A percentile compares a stretch with the other conserved stretches of the same genome.
Evolutionary conservation across 768 basidiomycete genomes (phyloP).

Genomic region (Leccinum longicurvipes): DNA sequence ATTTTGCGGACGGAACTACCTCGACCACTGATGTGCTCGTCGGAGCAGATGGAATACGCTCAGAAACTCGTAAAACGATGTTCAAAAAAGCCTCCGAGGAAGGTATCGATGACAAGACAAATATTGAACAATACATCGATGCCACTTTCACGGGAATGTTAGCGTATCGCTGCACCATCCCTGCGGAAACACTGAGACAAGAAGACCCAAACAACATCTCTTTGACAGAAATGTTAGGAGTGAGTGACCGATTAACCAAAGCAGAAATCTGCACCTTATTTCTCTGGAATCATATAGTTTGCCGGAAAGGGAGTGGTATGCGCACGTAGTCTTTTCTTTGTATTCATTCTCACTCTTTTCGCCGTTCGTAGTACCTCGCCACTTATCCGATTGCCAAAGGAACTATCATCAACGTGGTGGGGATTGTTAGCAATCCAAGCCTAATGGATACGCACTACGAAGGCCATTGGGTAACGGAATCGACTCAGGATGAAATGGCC

Average conservation of each 20-base stretch:
- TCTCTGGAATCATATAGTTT: slow-evolving; percentile 7
- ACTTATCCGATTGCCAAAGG: slow-evolving; percentile 40
- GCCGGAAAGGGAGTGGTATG: slow-evolving; percentile 9
- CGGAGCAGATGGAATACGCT: slow-evolving; percentile 45
- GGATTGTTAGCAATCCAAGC: slow-evolving; percentile 27
- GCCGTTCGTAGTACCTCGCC: slow-evolving; percentile 34
- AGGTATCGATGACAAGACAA: neutral
- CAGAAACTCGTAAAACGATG: slow-evolving; percentile 23
- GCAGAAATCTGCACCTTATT: slow-evolving; percentile 6
- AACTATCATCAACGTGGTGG: slow-evolving; percentile 35
- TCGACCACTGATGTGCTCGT: slow-evolving; percentile 40
- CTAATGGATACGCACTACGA: slow-evolving; percentile 31
- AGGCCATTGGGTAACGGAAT: slow-evolving; percentile 31
- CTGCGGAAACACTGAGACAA: slow-evolving; percentile 29
- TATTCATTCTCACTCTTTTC: neutral
- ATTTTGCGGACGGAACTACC: slow-evolving; percentile 13
- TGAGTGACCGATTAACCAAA: slow-evolving; percentile 13
- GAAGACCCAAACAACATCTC: slow-evolving; percentile 22
- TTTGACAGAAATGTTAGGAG: slow-evolving; percentile 17
- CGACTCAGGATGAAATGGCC: slow-evolving; percentile 33
- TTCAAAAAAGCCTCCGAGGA: slow-evolving; percentile 16
- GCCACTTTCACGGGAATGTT: slow-evolving; percentile 42
- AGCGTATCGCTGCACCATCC: slow-evolving; percentile 38
- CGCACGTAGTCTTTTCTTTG: neutral
- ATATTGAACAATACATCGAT: slow-evolving; percentile 14